These are phyloP conservation scores for Psidium guajava DNA, from an alignment of 345 rosid species.

Conservation along the genomic window DNA sequence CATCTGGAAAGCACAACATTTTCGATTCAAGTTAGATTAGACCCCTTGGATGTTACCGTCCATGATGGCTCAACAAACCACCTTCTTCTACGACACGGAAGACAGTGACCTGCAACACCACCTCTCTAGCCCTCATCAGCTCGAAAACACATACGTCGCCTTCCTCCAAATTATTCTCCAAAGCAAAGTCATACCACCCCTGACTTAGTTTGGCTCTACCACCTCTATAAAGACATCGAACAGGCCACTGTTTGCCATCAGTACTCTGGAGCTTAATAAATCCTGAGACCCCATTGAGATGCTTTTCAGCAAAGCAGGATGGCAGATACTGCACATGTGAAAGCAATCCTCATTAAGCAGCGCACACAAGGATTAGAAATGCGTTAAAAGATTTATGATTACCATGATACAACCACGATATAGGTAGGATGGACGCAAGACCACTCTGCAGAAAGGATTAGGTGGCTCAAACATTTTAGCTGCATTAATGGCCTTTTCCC, in stretches of 20 bases:
- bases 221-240: conserved; percentile 19
- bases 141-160: conserved; percentile 56
- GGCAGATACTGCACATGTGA: conserved; percentile 37
- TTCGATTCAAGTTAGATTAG: background rate
- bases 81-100: conserved; percentile 31
- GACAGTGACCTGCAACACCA: conserved; percentile 35
- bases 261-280: conserved; percentile 28
- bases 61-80: background rate
- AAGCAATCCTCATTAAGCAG: background rate
- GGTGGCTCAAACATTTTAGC: conserved; percentile 21
- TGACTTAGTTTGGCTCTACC: conserved; percentile 28
- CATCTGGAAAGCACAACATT: background rate
- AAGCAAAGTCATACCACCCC: conserved; percentile 47
- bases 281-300: conserved; percentile 23
- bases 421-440: conserved; percentile 13
- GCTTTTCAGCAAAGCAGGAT: conserved; percentile 25
- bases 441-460: conserved; percentile 24
- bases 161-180: conserved; percentile 42
- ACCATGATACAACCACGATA: conserved; percentile 9
- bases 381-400: background rate
- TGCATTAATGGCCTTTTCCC: conserved; percentile 21
- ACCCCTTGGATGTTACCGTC: background rate
- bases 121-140: conserved; percentile 23
- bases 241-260: conserved; percentile 38
- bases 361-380: background rate